Percentiles rank a stretch among this genome's conserved stretches.
Evolutionary conservation across 805 yeast species (phyloP).

Genomic region (Pichia phayaonensis): DNA sequence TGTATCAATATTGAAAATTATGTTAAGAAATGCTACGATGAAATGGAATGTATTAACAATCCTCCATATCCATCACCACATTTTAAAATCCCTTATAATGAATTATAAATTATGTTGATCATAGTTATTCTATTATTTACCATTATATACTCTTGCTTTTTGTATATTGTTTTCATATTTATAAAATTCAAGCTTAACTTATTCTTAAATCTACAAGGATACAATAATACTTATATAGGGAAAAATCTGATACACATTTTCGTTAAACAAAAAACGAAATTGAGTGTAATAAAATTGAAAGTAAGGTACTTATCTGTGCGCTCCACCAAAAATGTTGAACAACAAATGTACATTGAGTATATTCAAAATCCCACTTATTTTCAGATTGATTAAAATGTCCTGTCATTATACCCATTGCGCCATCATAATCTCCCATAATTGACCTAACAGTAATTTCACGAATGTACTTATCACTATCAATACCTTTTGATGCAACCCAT

Average conservation of each 20-base stretch:
- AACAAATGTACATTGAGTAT: slow-evolving; percentile 68
- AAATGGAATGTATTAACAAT: slow-evolving; percentile 29
- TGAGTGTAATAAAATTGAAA: slow-evolving; percentile 32
- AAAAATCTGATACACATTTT: not conserved
- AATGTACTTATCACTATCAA: slow-evolving; percentile 33
- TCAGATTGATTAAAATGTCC: slow-evolving; percentile 49
- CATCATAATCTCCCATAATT: slow-evolving; percentile 95
- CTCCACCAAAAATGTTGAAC: slow-evolving; percentile 97
- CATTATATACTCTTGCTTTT: not conserved
- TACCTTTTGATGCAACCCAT: slow-evolving; percentile 54
- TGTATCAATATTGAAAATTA: slow-evolving; percentile 26
- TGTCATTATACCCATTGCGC: slow-evolving; percentile 78
- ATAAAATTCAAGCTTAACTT: not conserved
- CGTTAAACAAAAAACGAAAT: not conserved
- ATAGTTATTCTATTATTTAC: too few relatives aligned
- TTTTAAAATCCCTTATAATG: slow-evolving; percentile 21
- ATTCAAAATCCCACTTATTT: slow-evolving; percentile 57
- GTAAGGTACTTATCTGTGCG: slow-evolving; percentile 45
- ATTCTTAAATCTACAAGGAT: not conserved
- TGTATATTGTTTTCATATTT: not conserved
- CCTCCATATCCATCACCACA: slow-evolving; percentile 25
- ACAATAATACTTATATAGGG: not conserved
- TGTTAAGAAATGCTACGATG: slow-evolving; percentile 24
- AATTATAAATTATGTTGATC: not conserved
- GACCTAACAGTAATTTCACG: slow-evolving; percentile 82